These are phyloP conservation scores for Trichaptum fuscoviolaceum DNA, from an alignment of 768 basidiomycete species.

Conservation along the genomic window DNA sequence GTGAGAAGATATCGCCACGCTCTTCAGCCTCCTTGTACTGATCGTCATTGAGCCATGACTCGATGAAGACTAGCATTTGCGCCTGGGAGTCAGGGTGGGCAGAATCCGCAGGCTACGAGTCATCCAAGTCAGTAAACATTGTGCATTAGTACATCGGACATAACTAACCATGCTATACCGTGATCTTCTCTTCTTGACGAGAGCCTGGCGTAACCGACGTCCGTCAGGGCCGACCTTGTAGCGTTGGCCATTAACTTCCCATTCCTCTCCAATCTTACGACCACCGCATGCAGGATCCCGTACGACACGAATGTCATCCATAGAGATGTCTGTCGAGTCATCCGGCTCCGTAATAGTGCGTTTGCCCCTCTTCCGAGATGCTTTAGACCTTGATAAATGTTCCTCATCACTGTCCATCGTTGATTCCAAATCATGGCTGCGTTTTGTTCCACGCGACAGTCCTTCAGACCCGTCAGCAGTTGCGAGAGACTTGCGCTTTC, in stretches of 20 bases:
- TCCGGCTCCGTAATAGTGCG: conserved; percentile 33
- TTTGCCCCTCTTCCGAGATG: conserved; percentile 42
- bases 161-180: conserved; percentile 69
- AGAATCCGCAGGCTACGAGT: conserved; percentile 66
- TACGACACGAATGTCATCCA: conserved; percentile 44
- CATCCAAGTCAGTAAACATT: conserved; percentile 10
- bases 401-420: conserved; percentile 29
- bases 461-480: conserved; percentile 33
- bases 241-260: conserved; percentile 63
- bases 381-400: conserved; percentile 33
- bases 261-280: conserved; percentile 66
- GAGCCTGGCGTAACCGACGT: conserved; percentile 58
- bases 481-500: conserved; percentile 37
- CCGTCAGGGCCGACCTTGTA: conserved; percentile 73
- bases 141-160: not conserved
- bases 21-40: conserved; percentile 63
- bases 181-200: conserved; percentile 67
- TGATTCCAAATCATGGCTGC: conserved; percentile 52
- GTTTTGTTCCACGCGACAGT: conserved; percentile 53
- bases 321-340: conserved; percentile 38
- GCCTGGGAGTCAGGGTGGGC: conserved; percentile 68
- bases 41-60: conserved; percentile 73
- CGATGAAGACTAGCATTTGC: conserved; percentile 68
- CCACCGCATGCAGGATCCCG: conserved; percentile 47
- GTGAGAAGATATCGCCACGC: conserved; percentile 16